These are phyloP conservation scores for Clarireedia hainanense DNA, from an alignment of 2,329 filamentous ascomycete genomes.

Conservation along the genomic window DNA sequence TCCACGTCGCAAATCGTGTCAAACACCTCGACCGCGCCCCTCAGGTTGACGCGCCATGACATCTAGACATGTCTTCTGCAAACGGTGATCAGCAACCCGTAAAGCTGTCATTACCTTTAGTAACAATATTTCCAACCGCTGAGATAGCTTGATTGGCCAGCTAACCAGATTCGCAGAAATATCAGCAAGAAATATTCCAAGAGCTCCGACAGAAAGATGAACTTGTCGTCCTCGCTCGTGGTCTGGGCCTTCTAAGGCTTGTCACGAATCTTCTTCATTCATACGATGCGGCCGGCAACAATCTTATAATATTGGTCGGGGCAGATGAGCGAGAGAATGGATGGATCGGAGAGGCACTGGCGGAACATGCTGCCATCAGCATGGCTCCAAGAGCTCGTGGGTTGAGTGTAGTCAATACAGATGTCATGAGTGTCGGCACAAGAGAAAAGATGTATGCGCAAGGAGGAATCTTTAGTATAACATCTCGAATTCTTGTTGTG, in stretches of 20 bases:
- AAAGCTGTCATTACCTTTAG: slow-evolving; percentile 72
- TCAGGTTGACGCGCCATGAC: slow-evolving; percentile 16
- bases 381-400: slow-evolving; percentile 74
- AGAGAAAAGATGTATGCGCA: slow-evolving; percentile 86
- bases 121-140: slow-evolving; percentile 28
- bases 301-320: slow-evolving; percentile 80
- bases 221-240: slow-evolving; percentile 83
- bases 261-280: slow-evolving; percentile 95
- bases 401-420: slow-evolving; percentile 87
- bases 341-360: slow-evolving; percentile 93
- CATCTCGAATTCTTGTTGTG: slow-evolving; percentile 88
- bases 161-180: slow-evolving; percentile 47
- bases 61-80: slow-evolving; percentile 27
- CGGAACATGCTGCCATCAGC: slow-evolving; percentile 90
- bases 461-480: slow-evolving; percentile 92
- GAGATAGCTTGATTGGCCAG: neutral
- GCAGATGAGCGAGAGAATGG: slow-evolving; percentile 90
- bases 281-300: slow-evolving; percentile 93
- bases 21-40: neutral
- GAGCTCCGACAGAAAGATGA: slow-evolving; percentile 87
- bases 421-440: slow-evolving; percentile 77
- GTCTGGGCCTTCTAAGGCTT: slow-evolving; percentile 83
- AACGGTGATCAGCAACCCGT: slow-evolving; percentile 55
- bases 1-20: neutral
- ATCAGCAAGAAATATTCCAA: slow-evolving; percentile 92